Conservation (phyloP, 78 protist genomes). For the Anaeramoeba flamelloides region DNA sequence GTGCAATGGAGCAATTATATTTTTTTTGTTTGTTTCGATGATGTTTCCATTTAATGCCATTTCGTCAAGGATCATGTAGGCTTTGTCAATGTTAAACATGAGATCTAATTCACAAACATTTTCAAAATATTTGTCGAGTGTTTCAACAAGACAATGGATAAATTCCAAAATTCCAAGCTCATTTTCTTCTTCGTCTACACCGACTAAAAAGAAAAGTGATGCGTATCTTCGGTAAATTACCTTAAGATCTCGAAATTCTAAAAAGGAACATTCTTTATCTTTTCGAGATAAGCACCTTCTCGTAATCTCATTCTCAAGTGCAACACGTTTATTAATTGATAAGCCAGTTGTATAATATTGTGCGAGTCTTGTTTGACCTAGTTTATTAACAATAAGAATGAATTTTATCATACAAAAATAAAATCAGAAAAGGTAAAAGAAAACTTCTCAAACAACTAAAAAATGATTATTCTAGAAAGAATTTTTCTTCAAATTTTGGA, state of each 20-base stretch:
- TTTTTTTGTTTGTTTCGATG: constrained; percentile 33
- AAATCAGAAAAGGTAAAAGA: not conserved
- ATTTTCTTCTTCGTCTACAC: constrained; percentile 57
- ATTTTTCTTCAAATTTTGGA: no score
- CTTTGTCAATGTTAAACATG: constrained; percentile 84
- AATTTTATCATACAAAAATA: constrained; percentile 49
- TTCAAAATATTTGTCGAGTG: constrained; percentile 70
- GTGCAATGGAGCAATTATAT: constrained; percentile 1
- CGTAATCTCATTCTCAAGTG: constrained; percentile 67
- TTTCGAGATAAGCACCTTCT: constrained; percentile 64
- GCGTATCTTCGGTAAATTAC: constrained; percentile 76
- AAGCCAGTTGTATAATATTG: constrained; percentile 57
- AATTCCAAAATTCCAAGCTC: constrained; percentile 77
- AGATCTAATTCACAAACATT: constrained; percentile 42
- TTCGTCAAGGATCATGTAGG: constrained; percentile 81
- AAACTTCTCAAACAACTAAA: constrained; percentile 2
- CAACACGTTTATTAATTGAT: constrained; percentile 40
- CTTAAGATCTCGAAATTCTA: constrained; percentile 54
- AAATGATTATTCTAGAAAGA: no score
- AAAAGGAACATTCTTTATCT: constrained; percentile 66
- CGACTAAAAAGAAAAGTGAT: constrained; percentile 81
- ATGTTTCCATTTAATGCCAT: constrained; percentile 74
- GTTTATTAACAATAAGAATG: constrained; percentile 75
- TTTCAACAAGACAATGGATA: constrained; percentile 74
- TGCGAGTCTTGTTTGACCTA: constrained; percentile 81